Evolutionary conservation across 2,329 filamentous ascomycete species (phyloP).

Genomic region (Microcyclospora pomicola): DNA sequence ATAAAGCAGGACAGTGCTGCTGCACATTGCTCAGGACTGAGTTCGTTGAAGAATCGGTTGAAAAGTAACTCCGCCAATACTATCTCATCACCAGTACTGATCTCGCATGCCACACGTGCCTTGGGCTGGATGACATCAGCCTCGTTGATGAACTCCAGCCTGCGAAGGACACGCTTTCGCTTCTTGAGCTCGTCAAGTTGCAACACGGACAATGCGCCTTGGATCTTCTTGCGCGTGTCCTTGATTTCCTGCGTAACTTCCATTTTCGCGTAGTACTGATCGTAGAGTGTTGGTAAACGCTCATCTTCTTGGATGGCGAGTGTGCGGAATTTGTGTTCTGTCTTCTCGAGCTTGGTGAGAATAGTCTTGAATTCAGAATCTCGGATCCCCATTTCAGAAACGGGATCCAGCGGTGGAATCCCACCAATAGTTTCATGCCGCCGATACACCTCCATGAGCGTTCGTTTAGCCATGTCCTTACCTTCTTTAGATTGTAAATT

Average conservation of each 20-base stretch:
- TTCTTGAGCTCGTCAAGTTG: constrained; percentile 95
- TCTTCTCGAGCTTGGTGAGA: constrained; percentile 84
- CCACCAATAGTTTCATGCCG: constrained; percentile 77
- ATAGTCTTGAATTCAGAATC: constrained; percentile 91
- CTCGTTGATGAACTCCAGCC: constrained; percentile 91
- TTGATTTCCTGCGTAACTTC: constrained; percentile 67
- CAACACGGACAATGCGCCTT: constrained; percentile 70
- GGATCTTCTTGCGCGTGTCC: constrained; percentile 73
- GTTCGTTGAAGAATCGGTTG: constrained; percentile 94
- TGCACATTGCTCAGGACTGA: constrained; percentile 76
- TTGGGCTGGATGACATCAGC: constrained; percentile 92
- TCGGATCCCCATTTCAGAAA: constrained; percentile 90
- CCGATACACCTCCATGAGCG: constrained; percentile 63
- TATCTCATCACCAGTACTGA: constrained; percentile 90
- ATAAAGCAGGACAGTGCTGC: constrained; percentile 86
- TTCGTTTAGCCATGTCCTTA: constrained; percentile 52
- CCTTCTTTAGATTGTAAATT: constrained; percentile 57
- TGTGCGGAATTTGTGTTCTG: constrained; percentile 76
- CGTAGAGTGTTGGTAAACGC: constrained; percentile 68
- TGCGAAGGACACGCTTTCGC: constrained; percentile 84
- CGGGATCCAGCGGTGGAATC: constrained; percentile 73
- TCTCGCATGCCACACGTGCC: constrained; percentile 92
- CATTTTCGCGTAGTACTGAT: constrained; percentile 74
- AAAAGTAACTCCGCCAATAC: constrained; percentile 88
- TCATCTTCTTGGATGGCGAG: constrained; percentile 90